Evolutionary conservation across 2,329 filamentous ascomycete species (phyloP), one percentile per base, ranked within the genome.

Genomic region (Sporothrix humicola): DNA sequence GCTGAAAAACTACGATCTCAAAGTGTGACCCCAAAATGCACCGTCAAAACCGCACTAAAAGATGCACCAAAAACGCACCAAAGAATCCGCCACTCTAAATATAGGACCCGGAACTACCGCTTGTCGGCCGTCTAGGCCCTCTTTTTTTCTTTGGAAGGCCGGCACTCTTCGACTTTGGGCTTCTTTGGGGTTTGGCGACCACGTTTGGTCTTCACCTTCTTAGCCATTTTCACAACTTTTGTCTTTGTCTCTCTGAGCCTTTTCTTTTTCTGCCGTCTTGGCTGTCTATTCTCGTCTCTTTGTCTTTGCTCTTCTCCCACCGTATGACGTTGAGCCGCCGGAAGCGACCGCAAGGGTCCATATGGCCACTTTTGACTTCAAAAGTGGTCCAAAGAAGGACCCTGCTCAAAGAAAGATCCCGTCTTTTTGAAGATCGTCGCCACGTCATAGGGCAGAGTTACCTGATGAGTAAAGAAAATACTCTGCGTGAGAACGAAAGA

Each of bases 31-130:
- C 31, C 31, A 37, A 37, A 37, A 37, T 37, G 31, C 31, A 31
- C 10, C 23, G 23, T 15, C 12, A 23, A 46, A 46, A 46, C 2
- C 20, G 9, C 20, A 26, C 52, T 20, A 9, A 56, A 56, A 56
- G 8, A 17, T 17, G 23, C 23, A 59, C 26, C 15, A n/a, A 17
- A 46, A 44, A 15, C 15, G 10, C 31, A 46, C 31, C 23, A 26
- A 3, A 54, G 52, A 69, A 44, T 13, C 66, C 66, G 66, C 66
- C 66, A 69, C 66, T 69, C 66, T 69, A 69, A 69, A 69, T 69
- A 69, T 69, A 69, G 66, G 23, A 48, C 37, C 46, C 46, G 46
- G 46, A 37, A 12, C 63, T 65, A 46, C 59, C 59, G 42, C n/a
- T 15, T 8, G 37, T 46, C 37, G 59, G 59, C 37, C 59, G 37